Conservation (phyloP, 768 basidiomycete species). For the Russula ochroleuca region DNA sequence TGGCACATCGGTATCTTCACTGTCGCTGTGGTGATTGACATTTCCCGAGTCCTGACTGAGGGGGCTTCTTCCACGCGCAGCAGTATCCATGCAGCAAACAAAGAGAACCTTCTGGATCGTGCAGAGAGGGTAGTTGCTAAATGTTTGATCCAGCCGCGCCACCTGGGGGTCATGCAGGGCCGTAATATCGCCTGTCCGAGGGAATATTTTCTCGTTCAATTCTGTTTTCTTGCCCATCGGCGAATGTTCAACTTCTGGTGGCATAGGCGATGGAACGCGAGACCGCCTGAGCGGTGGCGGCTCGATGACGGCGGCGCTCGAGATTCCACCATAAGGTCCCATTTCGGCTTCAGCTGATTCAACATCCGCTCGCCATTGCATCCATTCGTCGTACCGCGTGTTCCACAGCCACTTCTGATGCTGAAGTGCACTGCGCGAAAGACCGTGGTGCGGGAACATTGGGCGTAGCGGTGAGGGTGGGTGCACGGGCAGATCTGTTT, state of each 20-base stretch:
- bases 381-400: constrained; percentile 50
- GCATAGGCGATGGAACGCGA: constrained; percentile 8
- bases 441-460: constrained; percentile 46
- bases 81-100: constrained; percentile 48
- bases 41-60: background rate
- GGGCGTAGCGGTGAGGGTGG: constrained; percentile 3
- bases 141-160: constrained; percentile 54
- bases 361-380: constrained; percentile 34
- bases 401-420: constrained; percentile 64
- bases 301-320: constrained; percentile 2
- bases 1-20: background rate
- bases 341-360: constrained; percentile 21
- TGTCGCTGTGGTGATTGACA: background rate
- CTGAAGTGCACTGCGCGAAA: constrained; percentile 55
- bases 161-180: constrained; percentile 56
- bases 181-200: constrained; percentile 60
- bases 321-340: constrained; percentile 30
- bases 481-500: constrained; percentile 8
- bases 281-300: constrained; percentile 16
- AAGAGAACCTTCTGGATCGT: constrained; percentile 65
- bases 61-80: background rate
- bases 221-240: constrained; percentile 18
- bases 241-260: constrained; percentile 2
- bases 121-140: constrained; percentile 55
- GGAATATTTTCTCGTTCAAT: constrained; percentile 39